A percentile compares a stretch with the other conserved stretches of the same genome.
phyloP scores from a whole-genome alignment of 495 filamentous ascomycete species.

The Neurospora tetraspora region DNA sequence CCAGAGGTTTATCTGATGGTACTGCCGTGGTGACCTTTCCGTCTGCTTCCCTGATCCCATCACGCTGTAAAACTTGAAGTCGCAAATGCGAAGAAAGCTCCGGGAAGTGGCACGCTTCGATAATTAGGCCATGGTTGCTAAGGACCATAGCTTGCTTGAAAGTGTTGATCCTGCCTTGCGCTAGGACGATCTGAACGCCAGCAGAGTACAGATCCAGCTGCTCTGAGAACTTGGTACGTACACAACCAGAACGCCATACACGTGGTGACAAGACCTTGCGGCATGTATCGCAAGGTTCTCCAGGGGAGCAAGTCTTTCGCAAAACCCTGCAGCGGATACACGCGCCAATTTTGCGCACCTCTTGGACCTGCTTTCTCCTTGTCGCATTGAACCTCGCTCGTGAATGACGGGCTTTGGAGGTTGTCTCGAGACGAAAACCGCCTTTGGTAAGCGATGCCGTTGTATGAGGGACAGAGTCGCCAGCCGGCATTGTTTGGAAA shows the following conservation, averaged over 20 bases:
- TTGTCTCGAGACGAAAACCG: constrained; percentile 33
- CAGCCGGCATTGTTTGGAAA: constrained; percentile 13
- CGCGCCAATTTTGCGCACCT: constrained; percentile 69
- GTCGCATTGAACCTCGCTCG: constrained; percentile 59
- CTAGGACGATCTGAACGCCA: constrained; percentile 57
- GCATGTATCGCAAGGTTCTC: constrained; percentile 74
- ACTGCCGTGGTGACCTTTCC: constrained; percentile 26
- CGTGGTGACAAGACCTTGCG: constrained; percentile 65
- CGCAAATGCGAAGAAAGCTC: constrained; percentile 44
- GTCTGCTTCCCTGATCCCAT: constrained; percentile 33
- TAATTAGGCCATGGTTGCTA: constrained; percentile 44
- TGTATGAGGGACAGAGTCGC: constrained; percentile 8
- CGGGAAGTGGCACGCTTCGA: constrained; percentile 62
- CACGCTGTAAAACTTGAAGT: constrained; percentile 44
- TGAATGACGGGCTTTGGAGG: constrained; percentile 27
- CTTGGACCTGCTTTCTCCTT: constrained; percentile 68
- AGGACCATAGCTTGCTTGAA: constrained; percentile 49
- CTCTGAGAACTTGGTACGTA: constrained; percentile 64
- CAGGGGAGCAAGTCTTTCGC: constrained; percentile 75
- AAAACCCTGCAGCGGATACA: constrained; percentile 82
- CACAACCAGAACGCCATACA: constrained; percentile 71
- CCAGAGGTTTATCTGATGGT: constrained; percentile 19
- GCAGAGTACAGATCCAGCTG: constrained; percentile 64
- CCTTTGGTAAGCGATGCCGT: constrained; percentile 22
- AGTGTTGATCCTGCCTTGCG: constrained; percentile 52